These are phyloP conservation scores for Mucor lusitanicus DNA, from an alignment of 371 early-diverging fungal species.

Conservation along the genomic window DNA sequence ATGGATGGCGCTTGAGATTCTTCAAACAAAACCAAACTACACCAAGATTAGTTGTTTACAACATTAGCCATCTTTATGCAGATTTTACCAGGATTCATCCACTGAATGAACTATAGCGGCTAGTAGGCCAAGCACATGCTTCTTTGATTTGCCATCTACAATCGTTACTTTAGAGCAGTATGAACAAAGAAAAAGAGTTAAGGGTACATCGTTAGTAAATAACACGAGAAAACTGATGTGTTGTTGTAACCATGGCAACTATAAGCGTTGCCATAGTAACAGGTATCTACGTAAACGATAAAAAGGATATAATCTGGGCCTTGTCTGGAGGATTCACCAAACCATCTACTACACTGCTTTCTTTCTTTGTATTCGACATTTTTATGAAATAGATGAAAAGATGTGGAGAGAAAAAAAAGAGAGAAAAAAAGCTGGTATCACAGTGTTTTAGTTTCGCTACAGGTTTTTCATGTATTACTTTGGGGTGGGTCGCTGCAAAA, in stretches of 20 bases:
- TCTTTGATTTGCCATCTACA: not conserved
- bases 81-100: slow-evolving; percentile 30
- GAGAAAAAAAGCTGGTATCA: not conserved
- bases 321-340: slow-evolving; percentile 25
- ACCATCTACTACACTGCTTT: slow-evolving; percentile 9
- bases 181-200: slow-evolving; percentile 12
- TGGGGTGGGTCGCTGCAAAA: not conserved
- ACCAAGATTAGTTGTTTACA: not conserved
- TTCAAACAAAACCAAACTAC: slow-evolving; percentile 31
- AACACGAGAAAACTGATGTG: not conserved
- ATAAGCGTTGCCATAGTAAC: not conserved
- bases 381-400: not conserved
- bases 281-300: not conserved
- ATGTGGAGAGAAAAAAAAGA: not conserved
- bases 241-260: not conserved
- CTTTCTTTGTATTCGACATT: slow-evolving; percentile 7
- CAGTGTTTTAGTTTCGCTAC: not conserved
- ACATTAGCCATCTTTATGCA: not conserved
- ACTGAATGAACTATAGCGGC: slow-evolving; percentile 18
- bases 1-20: slow-evolving; percentile 25
- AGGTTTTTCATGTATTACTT: not conserved
- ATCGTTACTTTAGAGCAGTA: slow-evolving; percentile 32
- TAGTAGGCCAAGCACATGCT: slow-evolving; percentile 9
- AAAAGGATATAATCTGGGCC: slow-evolving; percentile 46
- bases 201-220: slow-evolving; percentile 8